These are phyloP conservation scores for Cryptococcus hybrid DNA, from an alignment of 1,284 basidiomycete species.

Conservation along the genomic window DNA sequence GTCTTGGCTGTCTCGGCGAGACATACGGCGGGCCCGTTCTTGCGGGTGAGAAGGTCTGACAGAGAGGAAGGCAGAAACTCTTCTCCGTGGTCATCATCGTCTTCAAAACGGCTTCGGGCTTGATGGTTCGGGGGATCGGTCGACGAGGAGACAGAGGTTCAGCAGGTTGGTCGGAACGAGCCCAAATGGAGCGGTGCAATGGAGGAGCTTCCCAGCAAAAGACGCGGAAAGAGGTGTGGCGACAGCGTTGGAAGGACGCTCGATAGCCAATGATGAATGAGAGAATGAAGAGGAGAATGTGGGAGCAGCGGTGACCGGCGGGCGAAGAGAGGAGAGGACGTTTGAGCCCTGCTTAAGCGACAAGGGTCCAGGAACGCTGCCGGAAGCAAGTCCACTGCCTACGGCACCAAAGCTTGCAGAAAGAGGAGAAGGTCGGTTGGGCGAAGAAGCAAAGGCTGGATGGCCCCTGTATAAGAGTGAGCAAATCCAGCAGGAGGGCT, in stretches of 20 bases:
- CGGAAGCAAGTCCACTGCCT: slow-evolving; percentile 29
- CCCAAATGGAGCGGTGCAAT: slow-evolving; percentile 39
- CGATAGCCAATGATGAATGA: slow-evolving; percentile 22
- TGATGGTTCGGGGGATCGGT: slow-evolving; percentile 15
- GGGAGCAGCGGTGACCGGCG: slow-evolving; percentile 30
- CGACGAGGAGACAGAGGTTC: slow-evolving; percentile 41
- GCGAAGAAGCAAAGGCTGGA: slow-evolving; percentile 38
- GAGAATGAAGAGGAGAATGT: slow-evolving; percentile 41
- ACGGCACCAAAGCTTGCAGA: slow-evolving; percentile 37
- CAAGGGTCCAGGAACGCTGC: slow-evolving; percentile 33
- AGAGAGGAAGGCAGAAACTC: slow-evolving; percentile 82
- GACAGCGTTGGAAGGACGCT: slow-evolving; percentile 10
- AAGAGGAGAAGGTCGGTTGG: slow-evolving; percentile 39
- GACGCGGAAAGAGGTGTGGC: slow-evolving; percentile 37
- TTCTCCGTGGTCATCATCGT: slow-evolving; percentile 64
- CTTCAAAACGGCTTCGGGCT: slow-evolving; percentile 21
- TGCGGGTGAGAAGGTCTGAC: slow-evolving; percentile 80
- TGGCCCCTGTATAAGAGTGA: slow-evolving; percentile 20
- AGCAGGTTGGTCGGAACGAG: slow-evolving; percentile 35
- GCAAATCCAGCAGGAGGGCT: slow-evolving; percentile 44
- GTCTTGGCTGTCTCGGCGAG: slow-evolving; percentile 53
- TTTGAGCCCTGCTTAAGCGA: slow-evolving; percentile 33
- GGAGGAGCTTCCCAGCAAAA: slow-evolving; percentile 32
- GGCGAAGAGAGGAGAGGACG: slow-evolving; percentile 33
- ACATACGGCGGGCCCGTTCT: slow-evolving; percentile 73